Conservation (phyloP, 192 early-diverging fungal genomes). For the Chytriomyces sp. region DNA sequence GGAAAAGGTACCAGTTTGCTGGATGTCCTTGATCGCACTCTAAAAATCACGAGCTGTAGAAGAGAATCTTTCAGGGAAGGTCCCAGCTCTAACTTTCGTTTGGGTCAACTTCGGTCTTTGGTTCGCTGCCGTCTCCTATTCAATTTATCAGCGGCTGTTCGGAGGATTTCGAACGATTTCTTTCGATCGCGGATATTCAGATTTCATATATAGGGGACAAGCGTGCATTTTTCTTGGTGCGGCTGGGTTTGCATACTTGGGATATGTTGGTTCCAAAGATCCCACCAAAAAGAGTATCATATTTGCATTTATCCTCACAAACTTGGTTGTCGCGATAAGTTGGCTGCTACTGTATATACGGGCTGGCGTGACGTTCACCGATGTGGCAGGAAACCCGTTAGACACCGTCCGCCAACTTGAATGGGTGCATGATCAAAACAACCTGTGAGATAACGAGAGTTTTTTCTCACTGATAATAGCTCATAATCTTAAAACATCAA, state of each 20-base stretch:
- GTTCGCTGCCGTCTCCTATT: background rate
- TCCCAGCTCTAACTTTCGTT: slow-evolving; percentile 24
- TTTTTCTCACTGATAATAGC: background rate
- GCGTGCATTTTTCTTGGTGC: slow-evolving; percentile 30
- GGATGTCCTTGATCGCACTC: no score
- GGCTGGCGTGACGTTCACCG: slow-evolving; percentile 18
- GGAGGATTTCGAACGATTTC: slow-evolving; percentile 4
- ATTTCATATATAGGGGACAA: slow-evolving; percentile 27
- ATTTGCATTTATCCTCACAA: slow-evolving; percentile 11
- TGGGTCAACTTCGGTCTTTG: slow-evolving; percentile 35
- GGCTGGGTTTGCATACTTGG: slow-evolving; percentile 24
- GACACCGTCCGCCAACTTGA: slow-evolving; percentile 30
- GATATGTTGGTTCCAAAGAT: slow-evolving; percentile 20
- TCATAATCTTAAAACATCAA: no score
- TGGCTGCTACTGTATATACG: slow-evolving; percentile 27
- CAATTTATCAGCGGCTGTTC: slow-evolving; percentile 21
- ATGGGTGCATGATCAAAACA: slow-evolving; percentile 33
- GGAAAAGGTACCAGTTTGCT: no score
- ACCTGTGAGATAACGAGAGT: background rate
- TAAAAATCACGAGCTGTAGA: no score
- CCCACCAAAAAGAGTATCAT: slow-evolving; percentile 29
- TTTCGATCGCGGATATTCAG: slow-evolving; percentile 34
- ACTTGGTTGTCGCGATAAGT: slow-evolving; percentile 14
- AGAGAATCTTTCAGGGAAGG: no score
- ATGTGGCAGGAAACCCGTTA: slow-evolving; percentile 10